Percentiles rank a stretch among this genome's conserved stretches.
Evolutionary conservation across 192 early-diverging fungal genomes (phyloP).

Genomic region (Ambispora gerdemannii): DNA sequence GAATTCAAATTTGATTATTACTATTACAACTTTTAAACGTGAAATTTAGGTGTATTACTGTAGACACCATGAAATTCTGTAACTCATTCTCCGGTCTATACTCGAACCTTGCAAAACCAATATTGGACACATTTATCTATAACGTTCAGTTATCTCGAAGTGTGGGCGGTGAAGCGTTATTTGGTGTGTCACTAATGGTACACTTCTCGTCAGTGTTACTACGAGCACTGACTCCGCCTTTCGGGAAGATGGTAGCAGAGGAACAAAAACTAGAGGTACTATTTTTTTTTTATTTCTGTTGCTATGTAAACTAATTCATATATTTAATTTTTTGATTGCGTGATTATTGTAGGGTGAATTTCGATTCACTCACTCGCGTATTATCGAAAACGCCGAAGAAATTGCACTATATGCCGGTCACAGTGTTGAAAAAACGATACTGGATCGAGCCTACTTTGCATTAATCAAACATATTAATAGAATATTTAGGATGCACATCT

Average conservation of each 20-base stretch:
- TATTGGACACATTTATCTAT: slow-evolving; percentile 91
- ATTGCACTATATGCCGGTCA: slow-evolving; percentile 89
- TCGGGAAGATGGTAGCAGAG: slow-evolving; percentile 91
- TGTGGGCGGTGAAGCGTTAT: slow-evolving; percentile 82
- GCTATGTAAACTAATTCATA: no score
- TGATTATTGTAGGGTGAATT: slow-evolving; percentile 84
- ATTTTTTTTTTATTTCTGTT: not conserved
- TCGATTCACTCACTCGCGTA: slow-evolving; percentile 87
- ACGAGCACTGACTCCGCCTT: slow-evolving; percentile 86
- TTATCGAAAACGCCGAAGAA: slow-evolving; percentile 96
- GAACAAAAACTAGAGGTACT: slow-evolving; percentile 77
- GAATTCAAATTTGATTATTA: slow-evolving; percentile 26
- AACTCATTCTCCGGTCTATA: slow-evolving; percentile 83
- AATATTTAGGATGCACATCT: slow-evolving; percentile 80
- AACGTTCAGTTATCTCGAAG: slow-evolving; percentile 81
- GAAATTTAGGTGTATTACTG: slow-evolving; percentile 61
- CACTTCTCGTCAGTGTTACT: slow-evolving; percentile 75
- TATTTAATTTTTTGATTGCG: no score
- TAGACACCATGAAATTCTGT: slow-evolving; percentile 89
- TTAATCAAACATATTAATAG: slow-evolving; percentile 85
- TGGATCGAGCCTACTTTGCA: slow-evolving; percentile 73
- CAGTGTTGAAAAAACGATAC: slow-evolving; percentile 75
- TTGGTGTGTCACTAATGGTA: slow-evolving; percentile 76
- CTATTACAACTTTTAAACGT: no score
- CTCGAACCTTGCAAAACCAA: slow-evolving; percentile 92